Evolutionary conservation across 345 rosid genomes (phyloP), one percentile per base, ranked within the genome.

Genomic region (Leavenworthia alabamica): DNA sequence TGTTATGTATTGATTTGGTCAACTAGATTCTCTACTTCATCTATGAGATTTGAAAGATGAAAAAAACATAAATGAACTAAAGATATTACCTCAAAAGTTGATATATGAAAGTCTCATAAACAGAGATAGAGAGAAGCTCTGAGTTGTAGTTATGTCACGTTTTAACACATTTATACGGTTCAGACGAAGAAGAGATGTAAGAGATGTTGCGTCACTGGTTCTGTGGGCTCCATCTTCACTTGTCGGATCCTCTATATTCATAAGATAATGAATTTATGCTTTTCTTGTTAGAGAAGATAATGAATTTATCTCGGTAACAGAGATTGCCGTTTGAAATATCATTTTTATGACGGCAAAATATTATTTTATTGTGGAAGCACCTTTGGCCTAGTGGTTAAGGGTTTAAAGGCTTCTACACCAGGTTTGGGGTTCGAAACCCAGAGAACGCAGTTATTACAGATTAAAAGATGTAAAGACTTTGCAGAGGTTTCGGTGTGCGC

Each of bases 1-100:
- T 37, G 11, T 27, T 8, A 50, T 63, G 47, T 10, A 13, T 39
- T 16, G 28, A 27, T 24, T 39, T 6, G 22, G 10, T 50, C 29
- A 23, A 46, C 16, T 1, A 61, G 46, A 14, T 48, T 35, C 67
- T 49, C 57, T 49, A 48, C 50, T 50, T 20, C 8, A 48, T 45
- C 40, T 13, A 19, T 42, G 12, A 40, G n/a, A 62, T 35, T 6
- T 45, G 10, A 22, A 23, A 62, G 16, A 44, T 22, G 43, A 60
- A 46, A 15, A n/a, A 17, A 16, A 47, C 23, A 26, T 31, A 66
- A 10, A 3, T 26, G 12, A 35, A 14, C 44, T 16, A 14, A 35
- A 24, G 47, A 9, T n/a, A 20, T 53, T 42, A 42, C 66, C 72
- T 31, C 22, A 36, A 50, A 59, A 36, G 56, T 12, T 27, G 48